phyloP scores from a whole-genome alignment of 768 basidiomycete genomes.

The Termitomyces sp. region DNA sequence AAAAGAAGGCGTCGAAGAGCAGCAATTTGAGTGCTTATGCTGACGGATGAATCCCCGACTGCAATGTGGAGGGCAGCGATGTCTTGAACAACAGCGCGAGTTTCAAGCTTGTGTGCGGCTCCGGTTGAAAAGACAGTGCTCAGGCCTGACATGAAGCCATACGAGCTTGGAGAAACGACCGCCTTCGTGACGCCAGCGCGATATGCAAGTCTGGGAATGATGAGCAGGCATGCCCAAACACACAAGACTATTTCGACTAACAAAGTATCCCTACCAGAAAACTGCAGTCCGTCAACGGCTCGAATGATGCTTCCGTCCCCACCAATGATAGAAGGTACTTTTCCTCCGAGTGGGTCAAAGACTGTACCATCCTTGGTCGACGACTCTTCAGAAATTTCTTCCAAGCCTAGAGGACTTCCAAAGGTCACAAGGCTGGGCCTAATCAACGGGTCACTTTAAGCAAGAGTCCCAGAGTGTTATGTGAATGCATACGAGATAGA shows the following conservation, averaged over 20 bases:
- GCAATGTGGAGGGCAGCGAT: slow-evolving; percentile 62
- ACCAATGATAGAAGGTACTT: slow-evolving; percentile 44
- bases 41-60: slow-evolving; percentile 40
- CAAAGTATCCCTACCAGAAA: slow-evolving; percentile 64
- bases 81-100: slow-evolving; percentile 59
- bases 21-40: slow-evolving; percentile 78
- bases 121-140: slow-evolving; percentile 60
- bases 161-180: slow-evolving; percentile 51
- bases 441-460: background rate
- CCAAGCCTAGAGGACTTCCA: slow-evolving; percentile 66
- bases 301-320: slow-evolving; percentile 45
- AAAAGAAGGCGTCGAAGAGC: slow-evolving; percentile 62
- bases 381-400: slow-evolving; percentile 60
- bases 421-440: slow-evolving; percentile 60
- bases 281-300: slow-evolving; percentile 67
- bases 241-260: slow-evolving; percentile 27
- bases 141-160: slow-evolving; percentile 57
- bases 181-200: slow-evolving; percentile 55
- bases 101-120: slow-evolving; percentile 53
- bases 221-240: background rate
- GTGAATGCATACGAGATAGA: slow-evolving; percentile 32
- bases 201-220: slow-evolving; percentile 51
- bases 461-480: background rate
- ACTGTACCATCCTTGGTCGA: slow-evolving; percentile 66
- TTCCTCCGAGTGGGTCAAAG: slow-evolving; percentile 42